These are phyloP conservation scores for Alternaria triticina DNA, from an alignment of 2,329 filamentous ascomycete species.

Conservation along the genomic window DNA sequence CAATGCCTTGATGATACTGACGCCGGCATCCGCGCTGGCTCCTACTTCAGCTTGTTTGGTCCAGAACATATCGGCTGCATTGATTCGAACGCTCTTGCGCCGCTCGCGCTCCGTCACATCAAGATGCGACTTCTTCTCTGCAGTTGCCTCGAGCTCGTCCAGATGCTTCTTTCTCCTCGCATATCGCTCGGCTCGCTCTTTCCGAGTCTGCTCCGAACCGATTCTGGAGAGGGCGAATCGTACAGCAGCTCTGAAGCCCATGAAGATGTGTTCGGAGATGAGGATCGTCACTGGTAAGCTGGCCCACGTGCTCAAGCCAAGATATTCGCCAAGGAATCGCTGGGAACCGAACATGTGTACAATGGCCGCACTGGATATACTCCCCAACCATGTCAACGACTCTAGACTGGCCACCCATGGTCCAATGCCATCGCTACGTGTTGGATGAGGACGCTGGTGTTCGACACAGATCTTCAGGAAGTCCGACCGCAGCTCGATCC, in stretches of 20 bases:
- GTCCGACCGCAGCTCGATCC: slow-evolving; percentile 45
- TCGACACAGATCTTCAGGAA: slow-evolving; percentile 45
- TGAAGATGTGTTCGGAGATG: slow-evolving; percentile 42
- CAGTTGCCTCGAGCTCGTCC: slow-evolving; percentile 34
- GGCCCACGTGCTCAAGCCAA: slow-evolving; percentile 34
- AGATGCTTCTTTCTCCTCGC: slow-evolving; percentile 35
- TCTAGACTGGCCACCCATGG: slow-evolving; percentile 43
- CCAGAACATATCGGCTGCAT: slow-evolving; percentile 40
- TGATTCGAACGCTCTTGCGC: slow-evolving; percentile 41
- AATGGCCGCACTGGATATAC: slow-evolving; percentile 40
- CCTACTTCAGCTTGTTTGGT: slow-evolving; percentile 37
- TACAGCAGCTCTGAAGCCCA: slow-evolving; percentile 36
- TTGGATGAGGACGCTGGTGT: slow-evolving; percentile 35
- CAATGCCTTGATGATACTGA: slow-evolving; percentile 35
- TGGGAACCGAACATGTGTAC: slow-evolving; percentile 41
- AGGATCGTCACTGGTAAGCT: slow-evolving; percentile 40
- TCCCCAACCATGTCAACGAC: slow-evolving; percentile 43
- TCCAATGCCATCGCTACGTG: slow-evolving; percentile 41
- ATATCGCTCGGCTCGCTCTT: slow-evolving; percentile 35
- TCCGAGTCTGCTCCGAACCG: slow-evolving; percentile 38
- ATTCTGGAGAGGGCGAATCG: slow-evolving; percentile 33
- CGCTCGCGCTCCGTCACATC: slow-evolving; percentile 34
- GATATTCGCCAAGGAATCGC: slow-evolving; percentile 15
- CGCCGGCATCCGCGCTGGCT: slow-evolving; percentile 27
- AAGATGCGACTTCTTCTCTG: slow-evolving; percentile 20